Evolutionary conservation across 768 basidiomycete genomes (phyloP).

Genomic region (Cystobasidium onofrii): DNA sequence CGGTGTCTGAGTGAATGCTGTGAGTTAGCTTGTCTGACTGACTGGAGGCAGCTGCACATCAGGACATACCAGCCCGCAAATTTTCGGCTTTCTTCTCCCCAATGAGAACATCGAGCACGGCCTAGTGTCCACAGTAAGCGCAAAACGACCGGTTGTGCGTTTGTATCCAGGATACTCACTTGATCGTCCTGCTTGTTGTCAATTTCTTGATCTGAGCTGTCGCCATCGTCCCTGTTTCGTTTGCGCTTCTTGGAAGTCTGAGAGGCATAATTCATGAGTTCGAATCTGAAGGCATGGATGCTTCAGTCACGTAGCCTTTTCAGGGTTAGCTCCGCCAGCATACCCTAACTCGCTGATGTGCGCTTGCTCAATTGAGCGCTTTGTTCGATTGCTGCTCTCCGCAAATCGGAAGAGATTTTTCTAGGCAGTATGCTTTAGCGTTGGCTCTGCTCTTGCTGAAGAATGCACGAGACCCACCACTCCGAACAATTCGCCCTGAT

Average conservation of each 20-base stretch:
- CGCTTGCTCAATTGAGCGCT: conserved; percentile 18
- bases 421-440: neutral
- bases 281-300: neutral
- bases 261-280: conserved; percentile 14
- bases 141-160: neutral
- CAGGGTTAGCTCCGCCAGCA: neutral
- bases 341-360: conserved; percentile 18
- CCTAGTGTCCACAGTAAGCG: neutral
- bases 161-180: neutral
- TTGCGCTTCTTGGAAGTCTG: conserved; percentile 14
- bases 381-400: neutral
- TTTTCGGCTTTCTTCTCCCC: neutral
- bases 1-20: neutral
- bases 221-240: neutral
- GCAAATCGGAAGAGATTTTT: conserved; percentile 29
- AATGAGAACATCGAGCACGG: neutral
- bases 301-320: neutral
- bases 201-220: conserved; percentile 5
- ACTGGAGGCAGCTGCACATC: neutral
- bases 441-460: neutral
- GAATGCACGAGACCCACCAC: conserved; percentile 5
- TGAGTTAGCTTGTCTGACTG: neutral
- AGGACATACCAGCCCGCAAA: neutral
- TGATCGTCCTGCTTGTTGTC: conserved; percentile 14
- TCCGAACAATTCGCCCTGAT: conserved; percentile 28